Percentiles rank a stretch among this genome's conserved stretches.
Conservation (phyloP, 1,139 yeast species). For the Zygosaccharomyces pseudobailii region DNA sequence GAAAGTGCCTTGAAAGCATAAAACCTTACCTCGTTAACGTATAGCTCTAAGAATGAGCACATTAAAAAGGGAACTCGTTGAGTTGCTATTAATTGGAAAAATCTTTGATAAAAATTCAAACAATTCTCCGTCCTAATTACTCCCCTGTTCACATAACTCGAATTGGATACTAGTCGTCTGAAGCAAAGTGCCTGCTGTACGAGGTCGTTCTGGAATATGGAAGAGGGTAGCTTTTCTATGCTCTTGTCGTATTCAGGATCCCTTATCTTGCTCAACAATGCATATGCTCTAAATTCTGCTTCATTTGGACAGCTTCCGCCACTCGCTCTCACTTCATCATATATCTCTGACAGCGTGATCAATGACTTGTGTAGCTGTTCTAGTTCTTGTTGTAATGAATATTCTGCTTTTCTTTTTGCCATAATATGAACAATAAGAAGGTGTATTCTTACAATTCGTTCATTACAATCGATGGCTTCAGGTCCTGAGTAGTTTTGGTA, state of each 20-base stretch:
- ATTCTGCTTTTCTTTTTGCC: constrained; percentile 74
- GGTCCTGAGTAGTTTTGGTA: constrained; percentile 92
- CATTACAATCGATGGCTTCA: constrained; percentile 91
- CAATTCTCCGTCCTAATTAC: constrained; percentile 55
- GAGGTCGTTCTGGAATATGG: constrained; percentile 48
- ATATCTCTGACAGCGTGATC: constrained; percentile 84
- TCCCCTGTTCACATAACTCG: constrained; percentile 57
- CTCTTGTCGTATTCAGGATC: constrained; percentile 84
- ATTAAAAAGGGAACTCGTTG: constrained; percentile 61
- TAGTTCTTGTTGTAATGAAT: constrained; percentile 89
- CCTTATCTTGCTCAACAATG: constrained; percentile 69
- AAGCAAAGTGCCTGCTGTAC: constrained; percentile 71
- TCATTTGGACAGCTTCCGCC: constrained; percentile 76
- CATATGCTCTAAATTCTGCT: constrained; percentile 90
- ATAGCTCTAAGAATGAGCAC: constrained; percentile 74
- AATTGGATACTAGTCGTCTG: constrained; percentile 62
- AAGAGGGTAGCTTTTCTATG: constrained; percentile 60
- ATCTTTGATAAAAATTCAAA: constrained; percentile 55
- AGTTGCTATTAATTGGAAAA: constrained; percentile 54
- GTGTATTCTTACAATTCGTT: constrained; percentile 86
- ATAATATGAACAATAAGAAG: constrained; percentile 75
- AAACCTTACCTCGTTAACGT: constrained; percentile 73
- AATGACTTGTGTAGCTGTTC: constrained; percentile 92
- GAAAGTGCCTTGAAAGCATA: constrained; percentile 69
- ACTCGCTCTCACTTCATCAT: constrained; percentile 68